A percentile compares a stretch with the other conserved stretches of the same genome.
phyloP scores from a whole-genome alignment of 352 stramenopile species.

The Pythium insidiosum region DNA sequence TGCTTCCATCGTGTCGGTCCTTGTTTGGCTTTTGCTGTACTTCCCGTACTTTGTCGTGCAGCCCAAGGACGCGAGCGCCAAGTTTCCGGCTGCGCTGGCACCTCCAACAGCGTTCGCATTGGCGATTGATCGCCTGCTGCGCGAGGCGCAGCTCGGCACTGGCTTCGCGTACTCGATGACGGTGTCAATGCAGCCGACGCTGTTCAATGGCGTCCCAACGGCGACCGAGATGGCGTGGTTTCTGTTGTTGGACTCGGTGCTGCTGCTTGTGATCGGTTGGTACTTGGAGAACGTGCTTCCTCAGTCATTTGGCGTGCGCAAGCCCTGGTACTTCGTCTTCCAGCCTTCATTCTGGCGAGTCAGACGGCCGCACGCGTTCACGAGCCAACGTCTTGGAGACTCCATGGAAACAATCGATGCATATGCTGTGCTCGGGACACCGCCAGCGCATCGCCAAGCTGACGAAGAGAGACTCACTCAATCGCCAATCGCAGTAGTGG shows the following conservation, averaged over 20 bases:
- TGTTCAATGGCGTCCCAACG: conserved; percentile 25
- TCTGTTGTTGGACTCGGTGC: conserved; percentile 65
- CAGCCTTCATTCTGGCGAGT: conserved; percentile 27
- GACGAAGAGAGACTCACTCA: background rate
- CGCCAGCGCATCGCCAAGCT: background rate
- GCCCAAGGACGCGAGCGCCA: conserved; percentile 15
- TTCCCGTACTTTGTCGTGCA: conserved; percentile 68
- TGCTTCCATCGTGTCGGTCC: conserved; percentile 47
- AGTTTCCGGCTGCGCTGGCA: conserved; percentile 44
- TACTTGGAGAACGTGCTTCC: conserved; percentile 92
- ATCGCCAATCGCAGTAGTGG: background rate
- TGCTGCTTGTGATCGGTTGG: conserved; percentile 80
- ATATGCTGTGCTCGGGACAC: background rate
- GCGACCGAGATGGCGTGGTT: conserved; percentile 47
- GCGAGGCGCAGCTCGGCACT: conserved; percentile 46
- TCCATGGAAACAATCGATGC: no score
- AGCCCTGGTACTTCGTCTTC: conserved; percentile 90
- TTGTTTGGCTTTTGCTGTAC: conserved; percentile 68
- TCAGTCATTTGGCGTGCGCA: conserved; percentile 80
- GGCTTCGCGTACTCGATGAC: conserved; percentile 55
- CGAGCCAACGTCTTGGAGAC: no score
- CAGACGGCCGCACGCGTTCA: background rate
- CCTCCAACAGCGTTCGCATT: conserved; percentile 62
- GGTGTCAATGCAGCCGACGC: conserved; percentile 21
- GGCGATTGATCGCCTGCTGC: conserved; percentile 48